Percentiles rank a stretch among this genome's conserved stretches.
Conservation (phyloP, 202 grass and related monocot genomes). For the Digitaria exilis region DNA sequence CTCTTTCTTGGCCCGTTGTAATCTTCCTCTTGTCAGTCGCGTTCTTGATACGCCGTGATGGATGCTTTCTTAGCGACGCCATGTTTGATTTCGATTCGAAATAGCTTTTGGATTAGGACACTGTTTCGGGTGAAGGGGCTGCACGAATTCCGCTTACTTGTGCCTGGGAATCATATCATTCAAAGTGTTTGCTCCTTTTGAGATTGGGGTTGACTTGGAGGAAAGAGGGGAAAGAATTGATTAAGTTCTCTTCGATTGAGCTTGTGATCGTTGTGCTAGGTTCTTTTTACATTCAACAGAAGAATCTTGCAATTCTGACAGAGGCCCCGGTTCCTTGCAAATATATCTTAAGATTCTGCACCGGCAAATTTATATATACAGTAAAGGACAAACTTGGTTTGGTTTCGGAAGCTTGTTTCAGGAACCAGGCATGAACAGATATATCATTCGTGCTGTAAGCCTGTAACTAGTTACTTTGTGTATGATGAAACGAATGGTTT, state of each 20-base stretch:
- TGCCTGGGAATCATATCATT: neutral
- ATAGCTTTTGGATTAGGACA: neutral
- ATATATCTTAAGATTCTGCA: neutral
- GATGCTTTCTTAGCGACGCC: neutral
- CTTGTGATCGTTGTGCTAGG: neutral
- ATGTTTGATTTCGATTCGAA: neutral
- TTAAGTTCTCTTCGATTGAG: neutral
- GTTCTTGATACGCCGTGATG: neutral
- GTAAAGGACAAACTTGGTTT: neutral
- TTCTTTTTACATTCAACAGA: neutral
- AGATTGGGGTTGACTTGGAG: constrained; percentile 30
- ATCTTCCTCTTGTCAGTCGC: neutral
- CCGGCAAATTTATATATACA: neutral
- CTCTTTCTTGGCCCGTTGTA: neutral
- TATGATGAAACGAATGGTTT: neutral
- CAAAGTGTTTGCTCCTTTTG: neutral
- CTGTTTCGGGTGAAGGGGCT: neutral
- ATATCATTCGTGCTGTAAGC: neutral
- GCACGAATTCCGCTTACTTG: neutral
- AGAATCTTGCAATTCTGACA: neutral
- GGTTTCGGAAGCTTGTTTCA: neutral
- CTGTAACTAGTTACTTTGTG: neutral
- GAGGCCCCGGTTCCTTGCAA: neutral
- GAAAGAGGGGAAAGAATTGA: neutral
- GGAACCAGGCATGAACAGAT: neutral